A percentile compares a stretch with the other conserved stretches of the same genome.
Evolutionary conservation across 192 early-diverging fungal species (phyloP).

Genomic region (Endogone sp.): DNA sequence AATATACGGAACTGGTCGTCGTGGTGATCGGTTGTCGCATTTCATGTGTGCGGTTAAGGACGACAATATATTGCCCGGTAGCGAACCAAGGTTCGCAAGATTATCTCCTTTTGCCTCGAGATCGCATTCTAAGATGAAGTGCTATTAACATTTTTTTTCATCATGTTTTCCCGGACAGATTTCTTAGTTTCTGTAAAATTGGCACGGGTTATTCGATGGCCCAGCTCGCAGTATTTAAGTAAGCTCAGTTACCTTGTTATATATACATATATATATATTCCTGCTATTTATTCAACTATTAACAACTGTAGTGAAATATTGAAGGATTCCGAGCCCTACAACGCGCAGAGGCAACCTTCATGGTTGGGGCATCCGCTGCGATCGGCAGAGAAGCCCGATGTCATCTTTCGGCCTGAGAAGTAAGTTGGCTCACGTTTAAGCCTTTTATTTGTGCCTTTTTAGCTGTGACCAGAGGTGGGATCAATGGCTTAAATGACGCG

Average conservation of each 20-base stretch:
- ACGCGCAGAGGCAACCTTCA: slow-evolving; percentile 37
- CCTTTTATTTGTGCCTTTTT: background rate
- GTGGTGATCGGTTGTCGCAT: background rate
- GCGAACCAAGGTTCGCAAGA: background rate
- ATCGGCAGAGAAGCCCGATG: slow-evolving; percentile 65
- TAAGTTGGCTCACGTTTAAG: slow-evolving; percentile 14
- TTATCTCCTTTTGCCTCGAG: too few species aligned
- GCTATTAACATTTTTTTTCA: too few species aligned
- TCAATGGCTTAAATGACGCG: too few species aligned
- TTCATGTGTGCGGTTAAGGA: background rate
- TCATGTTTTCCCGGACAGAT: background rate
- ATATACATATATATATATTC: too few species aligned
- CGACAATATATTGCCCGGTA: background rate
- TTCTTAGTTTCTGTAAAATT: slow-evolving; percentile 10
- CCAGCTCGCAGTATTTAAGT: slow-evolving; percentile 56
- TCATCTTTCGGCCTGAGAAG: slow-evolving; percentile 58
- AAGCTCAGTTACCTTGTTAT: slow-evolving; percentile 25
- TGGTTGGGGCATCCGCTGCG: slow-evolving; percentile 44
- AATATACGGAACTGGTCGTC: background rate
- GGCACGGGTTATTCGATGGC: slow-evolving; percentile 24
- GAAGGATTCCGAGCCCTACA: slow-evolving; percentile 20
- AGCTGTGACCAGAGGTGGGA: background rate
- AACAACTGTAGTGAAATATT: slow-evolving; percentile 25
- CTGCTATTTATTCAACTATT: too few species aligned
- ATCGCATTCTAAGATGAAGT: too few species aligned